phyloP scores from a whole-genome alignment of 768 basidiomycete genomes.

The Boletus bicolor region DNA sequence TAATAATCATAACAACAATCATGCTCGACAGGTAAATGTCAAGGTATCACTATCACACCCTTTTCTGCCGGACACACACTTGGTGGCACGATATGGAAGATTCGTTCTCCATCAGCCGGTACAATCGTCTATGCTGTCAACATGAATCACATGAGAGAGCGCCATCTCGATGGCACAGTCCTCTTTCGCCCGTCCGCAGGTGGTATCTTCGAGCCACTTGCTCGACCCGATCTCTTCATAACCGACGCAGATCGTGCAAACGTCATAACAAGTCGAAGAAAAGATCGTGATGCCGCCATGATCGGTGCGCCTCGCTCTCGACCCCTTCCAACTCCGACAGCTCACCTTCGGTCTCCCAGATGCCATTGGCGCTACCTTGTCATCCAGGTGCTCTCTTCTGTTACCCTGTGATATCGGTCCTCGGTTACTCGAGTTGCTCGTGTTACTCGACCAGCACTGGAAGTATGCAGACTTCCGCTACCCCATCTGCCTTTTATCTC shows the following conservation, averaged over 20 bases:
- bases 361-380: slow-evolving; percentile 82
- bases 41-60: slow-evolving; percentile 90
- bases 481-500: slow-evolving; percentile 92
- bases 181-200: slow-evolving; percentile 72
- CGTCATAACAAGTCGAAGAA: slow-evolving; percentile 80
- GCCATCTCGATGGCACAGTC: slow-evolving; percentile 92
- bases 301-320: slow-evolving; percentile 53
- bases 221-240: slow-evolving; percentile 89
- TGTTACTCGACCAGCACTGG: slow-evolving; percentile 97
- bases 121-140: slow-evolving; percentile 94
- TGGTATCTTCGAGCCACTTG: slow-evolving; percentile 79
- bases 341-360: slow-evolving; percentile 44
- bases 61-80: slow-evolving; percentile 94
- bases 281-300: slow-evolving; percentile 86
- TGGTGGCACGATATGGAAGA: slow-evolving; percentile 97
- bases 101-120: slow-evolving; percentile 95
- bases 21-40: slow-evolving; percentile 67
- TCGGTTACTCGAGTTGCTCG: slow-evolving; percentile 92
- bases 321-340: not conserved
- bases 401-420: slow-evolving; percentile 93
- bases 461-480: slow-evolving; percentile 77
- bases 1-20: slow-evolving; percentile 1
- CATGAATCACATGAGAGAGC: slow-evolving; percentile 94
- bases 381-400: slow-evolving; percentile 76
- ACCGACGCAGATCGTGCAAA: slow-evolving; percentile 86